Evolutionary conservation across 371 early-diverging fungal genomes (phyloP), one percentile per base, ranked within the genome.

Genomic region (Dichotomocladium elegans): DNA sequence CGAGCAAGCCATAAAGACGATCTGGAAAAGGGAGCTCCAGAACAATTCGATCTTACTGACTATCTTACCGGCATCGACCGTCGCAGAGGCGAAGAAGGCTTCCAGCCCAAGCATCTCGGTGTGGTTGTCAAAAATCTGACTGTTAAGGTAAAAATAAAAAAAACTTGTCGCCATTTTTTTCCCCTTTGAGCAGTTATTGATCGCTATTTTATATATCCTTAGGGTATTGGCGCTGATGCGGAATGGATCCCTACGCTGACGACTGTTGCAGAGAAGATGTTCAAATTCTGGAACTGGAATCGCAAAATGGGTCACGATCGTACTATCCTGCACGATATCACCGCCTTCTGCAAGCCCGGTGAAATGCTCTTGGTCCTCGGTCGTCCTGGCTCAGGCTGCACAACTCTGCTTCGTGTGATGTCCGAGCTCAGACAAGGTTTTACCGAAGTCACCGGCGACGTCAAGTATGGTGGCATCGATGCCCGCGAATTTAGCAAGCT

Each of bases 291-390:
- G 59, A 43, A 56, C 8, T 61, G 61, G 61, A 37, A 41, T n/a
- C 48, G 59, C 27, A 30, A 61, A 4, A 4, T 27, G 24, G 60
- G 60, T 28, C 50, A 49, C 37, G 60, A 60, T 26, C 55, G 54
- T 11, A 63, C 54, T 0, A 81, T 88, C 50, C 60, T 87, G 12
- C 63, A 78, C 30, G 63, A 79, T 15, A 63, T 81, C 46, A 76
- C 73, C 27, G 85, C 86, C 7, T 70, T 65, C 25, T 63, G 67
- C 15, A 62, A 65, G 2, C 70, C 68, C 22, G 80, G 80, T 26
- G 74, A 80, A 56, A 77, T 80, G 78, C 58, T 80, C 31, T 57
- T 80, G 17, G 74, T 80, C 11, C 66, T 80, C 9, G 80, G 80
- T 5, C 68, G 72, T 26, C 80, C 80, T 4, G 80, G 76, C 9